These are phyloP conservation scores for Endoconidiophora polonica DNA, from an alignment of 2,329 filamentous ascomycete species.

Conservation along the genomic window DNA sequence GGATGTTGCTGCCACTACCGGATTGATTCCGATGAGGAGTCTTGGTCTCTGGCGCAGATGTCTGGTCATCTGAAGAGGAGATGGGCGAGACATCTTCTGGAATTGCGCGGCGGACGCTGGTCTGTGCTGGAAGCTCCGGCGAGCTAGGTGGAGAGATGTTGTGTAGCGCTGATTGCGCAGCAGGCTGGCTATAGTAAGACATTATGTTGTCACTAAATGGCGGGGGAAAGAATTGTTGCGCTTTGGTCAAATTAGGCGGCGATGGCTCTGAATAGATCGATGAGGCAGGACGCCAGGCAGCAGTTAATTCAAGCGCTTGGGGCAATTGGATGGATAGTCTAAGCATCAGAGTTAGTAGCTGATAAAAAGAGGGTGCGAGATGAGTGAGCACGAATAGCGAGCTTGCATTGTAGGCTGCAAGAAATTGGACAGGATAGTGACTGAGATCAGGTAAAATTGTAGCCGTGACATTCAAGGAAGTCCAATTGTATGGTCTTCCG, in stretches of 20 bases:
- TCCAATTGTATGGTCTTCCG: no score
- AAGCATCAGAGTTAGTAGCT: no score
- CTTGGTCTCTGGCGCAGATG: constrained; percentile 18
- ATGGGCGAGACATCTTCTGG: constrained; percentile 34
- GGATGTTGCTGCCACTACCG: constrained; percentile 25
- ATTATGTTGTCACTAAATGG: neutral
- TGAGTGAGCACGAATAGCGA: no score
- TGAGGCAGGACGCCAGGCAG: neutral
- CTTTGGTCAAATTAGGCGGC: neutral
- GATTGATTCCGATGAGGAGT: neutral
- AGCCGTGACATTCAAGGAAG: no score
- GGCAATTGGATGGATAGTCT: no score
- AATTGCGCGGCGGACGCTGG: neutral
- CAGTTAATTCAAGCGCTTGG: no score
- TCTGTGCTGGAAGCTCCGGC: constrained; percentile 23
- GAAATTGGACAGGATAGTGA: no score
- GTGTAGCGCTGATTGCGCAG: constrained; percentile 14
- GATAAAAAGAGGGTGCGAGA: no score
- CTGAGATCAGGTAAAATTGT: no score
- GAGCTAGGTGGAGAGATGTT: constrained; percentile 41
- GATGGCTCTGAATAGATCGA: constrained; percentile 4
- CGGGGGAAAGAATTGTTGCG: no score
- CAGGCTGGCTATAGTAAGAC: neutral
- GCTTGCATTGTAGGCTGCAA: no score
- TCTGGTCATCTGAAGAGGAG: constrained; percentile 26